Evolutionary conservation across 2,329 filamentous ascomycete genomes (phyloP), one percentile per base, ranked within the genome.

Genomic region (Epichloe uncinata): DNA sequence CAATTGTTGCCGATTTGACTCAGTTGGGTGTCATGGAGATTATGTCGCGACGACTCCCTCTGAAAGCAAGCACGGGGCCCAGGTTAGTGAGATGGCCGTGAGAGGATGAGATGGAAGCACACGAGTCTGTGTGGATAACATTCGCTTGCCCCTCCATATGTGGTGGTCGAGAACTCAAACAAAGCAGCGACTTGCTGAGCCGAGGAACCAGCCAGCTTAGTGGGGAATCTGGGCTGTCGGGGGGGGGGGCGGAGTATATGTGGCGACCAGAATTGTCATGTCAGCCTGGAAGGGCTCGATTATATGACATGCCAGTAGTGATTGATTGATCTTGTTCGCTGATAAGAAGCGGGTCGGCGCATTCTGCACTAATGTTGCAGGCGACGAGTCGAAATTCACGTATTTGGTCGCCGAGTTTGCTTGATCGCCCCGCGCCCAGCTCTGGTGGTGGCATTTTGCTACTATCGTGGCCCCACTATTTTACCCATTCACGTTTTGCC

Each of bases 151-250:
- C 41, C 42, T 48, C 51, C 41, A 52, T 42, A 33, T 42, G 42
- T 26, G 20, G 30, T 38, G 47, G 47, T 50, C 18, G 33, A 40
- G 34, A 30, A 26, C 20, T 20, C 22, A 18, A 30, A 9, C 26
- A 30, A 30, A 18, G 45, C 44, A 36, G 20, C 22, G 5, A 42
- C 44, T 38, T n/a, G 48, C 47, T 44, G 52, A 50, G 49, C 51
- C 50, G 53, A 55, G 51, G 53, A 45, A 43, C 37, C 36, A 20
- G 45, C 15, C 35, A 20, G n/a, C 18, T 18, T 40, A 37, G 34
- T 35, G 47, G 40, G n/a, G 18, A 42, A 42, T 15, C 15, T 20
- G 8, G 22, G 22, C 22, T 3, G 22, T 2, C 22, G 8, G 22
- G 22, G 22, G 22, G 4, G 20, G 20, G 20, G 20, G n/a, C n/a